phyloP scores from a whole-genome alignment of 495 filamentous ascomycete genomes.

The Hyaloscypha hepaticicola region DNA sequence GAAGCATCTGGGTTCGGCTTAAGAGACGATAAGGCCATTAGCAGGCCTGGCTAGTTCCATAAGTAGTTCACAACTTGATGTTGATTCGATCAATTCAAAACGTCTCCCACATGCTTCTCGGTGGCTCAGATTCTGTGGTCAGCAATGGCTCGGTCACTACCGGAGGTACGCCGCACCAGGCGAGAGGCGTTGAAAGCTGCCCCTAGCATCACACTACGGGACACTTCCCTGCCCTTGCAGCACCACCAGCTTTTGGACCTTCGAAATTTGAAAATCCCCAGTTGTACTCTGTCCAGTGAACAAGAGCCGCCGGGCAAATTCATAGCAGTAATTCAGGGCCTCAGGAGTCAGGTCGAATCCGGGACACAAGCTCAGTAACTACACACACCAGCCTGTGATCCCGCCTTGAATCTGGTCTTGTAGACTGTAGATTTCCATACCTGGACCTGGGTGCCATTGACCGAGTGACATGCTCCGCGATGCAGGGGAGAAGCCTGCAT shows the following conservation, averaged over 20 bases:
- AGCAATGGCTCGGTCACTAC: too few species aligned
- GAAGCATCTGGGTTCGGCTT: background rate
- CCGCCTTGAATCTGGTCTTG: background rate
- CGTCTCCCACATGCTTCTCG: background rate
- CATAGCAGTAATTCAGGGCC: background rate
- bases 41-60: background rate
- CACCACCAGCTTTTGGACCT: conserved; percentile 8
- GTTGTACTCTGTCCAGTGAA: background rate
- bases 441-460: background rate
- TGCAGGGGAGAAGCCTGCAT: too few species aligned
- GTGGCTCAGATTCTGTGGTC: background rate
- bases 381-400: background rate
- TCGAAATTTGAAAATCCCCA: conserved; percentile 7
- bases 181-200: background rate
- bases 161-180: too few species aligned
- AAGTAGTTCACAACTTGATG: conserved; percentile 1
- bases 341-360: background rate
- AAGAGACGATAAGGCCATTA: background rate
- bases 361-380: background rate
- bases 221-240: conserved; percentile 11
- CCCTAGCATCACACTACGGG: background rate
- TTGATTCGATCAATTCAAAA: conserved; percentile 4
- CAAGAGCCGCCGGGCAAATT: background rate
- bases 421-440: background rate
- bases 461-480: conserved; percentile 1